These are phyloP conservation scores for Periglandula ipomoeae DNA, from an alignment of 2,329 filamentous ascomycete species.

Conservation along the genomic window DNA sequence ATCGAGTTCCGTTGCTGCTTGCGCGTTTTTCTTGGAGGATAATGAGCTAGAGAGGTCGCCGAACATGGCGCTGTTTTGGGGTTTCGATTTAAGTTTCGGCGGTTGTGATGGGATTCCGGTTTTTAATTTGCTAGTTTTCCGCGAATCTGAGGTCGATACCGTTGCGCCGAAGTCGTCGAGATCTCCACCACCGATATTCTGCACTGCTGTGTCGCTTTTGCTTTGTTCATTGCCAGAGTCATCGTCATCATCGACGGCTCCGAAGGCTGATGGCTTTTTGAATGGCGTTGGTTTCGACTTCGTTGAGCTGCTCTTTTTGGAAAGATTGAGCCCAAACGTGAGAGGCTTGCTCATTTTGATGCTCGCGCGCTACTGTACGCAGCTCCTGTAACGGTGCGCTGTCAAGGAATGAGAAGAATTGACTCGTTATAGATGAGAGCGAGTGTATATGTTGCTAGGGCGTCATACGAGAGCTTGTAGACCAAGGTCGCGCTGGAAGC, in stretches of 20 bases:
- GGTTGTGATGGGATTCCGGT: constrained; percentile 25
- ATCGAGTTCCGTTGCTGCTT: constrained; percentile 58
- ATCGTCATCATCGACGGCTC: constrained; percentile 42
- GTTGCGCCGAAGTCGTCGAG: constrained; percentile 39
- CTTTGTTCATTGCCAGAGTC: constrained; percentile 44
- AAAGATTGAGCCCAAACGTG: constrained; percentile 49
- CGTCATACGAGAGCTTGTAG: not conserved
- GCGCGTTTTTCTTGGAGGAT: constrained; percentile 52
- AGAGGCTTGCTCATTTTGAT: constrained; percentile 38
- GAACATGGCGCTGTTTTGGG: constrained; percentile 36
- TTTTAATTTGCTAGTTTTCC: constrained; percentile 26
- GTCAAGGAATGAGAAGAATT: not conserved
- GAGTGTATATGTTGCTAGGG: not conserved
- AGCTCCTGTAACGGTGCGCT: not conserved
- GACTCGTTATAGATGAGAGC: not conserved
- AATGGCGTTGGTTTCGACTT: constrained; percentile 34
- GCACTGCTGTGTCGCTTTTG: constrained; percentile 29
- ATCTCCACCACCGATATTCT: constrained; percentile 58
- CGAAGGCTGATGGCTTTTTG: constrained; percentile 49
- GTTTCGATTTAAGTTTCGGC: constrained; percentile 36
- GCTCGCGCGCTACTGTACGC: not conserved
- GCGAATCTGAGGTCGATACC: constrained; percentile 14
- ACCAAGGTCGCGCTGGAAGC: not conserved
- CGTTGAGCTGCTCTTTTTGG: constrained; percentile 44
- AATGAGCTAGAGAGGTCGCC: constrained; percentile 59